Conservation (phyloP, 2,329 filamentous ascomycete species). For the Pseudogymnoascus sp. region DNA sequence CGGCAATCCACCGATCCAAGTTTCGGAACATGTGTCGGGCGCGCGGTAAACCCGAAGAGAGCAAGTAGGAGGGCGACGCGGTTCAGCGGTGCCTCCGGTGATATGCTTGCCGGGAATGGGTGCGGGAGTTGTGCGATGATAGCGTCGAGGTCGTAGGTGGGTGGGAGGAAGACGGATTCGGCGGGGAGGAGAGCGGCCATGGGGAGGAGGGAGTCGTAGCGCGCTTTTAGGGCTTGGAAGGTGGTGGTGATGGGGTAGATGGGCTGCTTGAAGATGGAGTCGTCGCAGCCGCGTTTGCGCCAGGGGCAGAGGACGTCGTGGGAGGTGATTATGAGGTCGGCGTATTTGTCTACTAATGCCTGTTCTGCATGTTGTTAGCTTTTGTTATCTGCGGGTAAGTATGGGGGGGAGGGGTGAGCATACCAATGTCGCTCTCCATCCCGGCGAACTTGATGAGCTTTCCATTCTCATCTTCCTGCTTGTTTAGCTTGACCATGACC, state of each 20-base stretch:
- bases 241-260: slow-evolving; percentile 55
- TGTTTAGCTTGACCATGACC: slow-evolving; percentile 70
- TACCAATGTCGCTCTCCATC: slow-evolving; percentile 54
- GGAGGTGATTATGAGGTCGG: slow-evolving; percentile 61
- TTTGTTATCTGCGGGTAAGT: background rate
- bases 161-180: slow-evolving; percentile 33
- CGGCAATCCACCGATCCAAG: slow-evolving; percentile 54
- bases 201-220: slow-evolving; percentile 60
- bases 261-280: slow-evolving; percentile 53
- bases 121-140: slow-evolving; percentile 43
- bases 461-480: slow-evolving; percentile 49
- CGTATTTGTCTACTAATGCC: slow-evolving; percentile 69
- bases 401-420: slow-evolving; percentile 18
- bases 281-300: slow-evolving; percentile 80
- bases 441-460: slow-evolving; percentile 43
- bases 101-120: slow-evolving; percentile 36
- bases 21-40: slow-evolving; percentile 21
- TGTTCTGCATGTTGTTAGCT: slow-evolving; percentile 38
- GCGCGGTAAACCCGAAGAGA: slow-evolving; percentile 66
- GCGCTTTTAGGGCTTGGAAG: slow-evolving; percentile 49
- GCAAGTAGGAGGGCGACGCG: slow-evolving; percentile 61
- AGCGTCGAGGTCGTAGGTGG: slow-evolving; percentile 43
- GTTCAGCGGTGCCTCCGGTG: slow-evolving; percentile 35
- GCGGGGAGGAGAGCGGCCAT: slow-evolving; percentile 47
- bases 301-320: slow-evolving; percentile 81